These are phyloP conservation scores for Yamadazyma nakazawae DNA, from an alignment of 805 yeast species.

Conservation along the genomic window DNA sequence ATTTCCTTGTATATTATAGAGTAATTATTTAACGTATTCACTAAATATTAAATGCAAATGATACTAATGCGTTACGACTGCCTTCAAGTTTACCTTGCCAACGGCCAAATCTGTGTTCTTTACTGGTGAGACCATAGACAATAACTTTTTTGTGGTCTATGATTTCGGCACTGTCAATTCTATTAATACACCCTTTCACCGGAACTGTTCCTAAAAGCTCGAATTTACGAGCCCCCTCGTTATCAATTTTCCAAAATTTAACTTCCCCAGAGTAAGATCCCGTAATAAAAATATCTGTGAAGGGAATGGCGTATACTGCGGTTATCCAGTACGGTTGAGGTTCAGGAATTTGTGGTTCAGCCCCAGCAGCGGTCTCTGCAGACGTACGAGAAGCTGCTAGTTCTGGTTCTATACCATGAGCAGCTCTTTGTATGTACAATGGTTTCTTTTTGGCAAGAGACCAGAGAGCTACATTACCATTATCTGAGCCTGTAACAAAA, in stretches of 20 bases:
- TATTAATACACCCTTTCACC: slow-evolving; percentile 69
- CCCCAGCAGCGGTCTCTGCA: slow-evolving; percentile 50
- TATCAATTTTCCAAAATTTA: slow-evolving; percentile 70
- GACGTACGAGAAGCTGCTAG: slow-evolving; percentile 40
- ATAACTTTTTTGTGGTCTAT: slow-evolving; percentile 50
- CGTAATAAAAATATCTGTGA: slow-evolving; percentile 73
- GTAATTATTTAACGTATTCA: not conserved
- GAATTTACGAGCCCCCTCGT: slow-evolving; percentile 60
- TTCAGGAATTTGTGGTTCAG: slow-evolving; percentile 55
- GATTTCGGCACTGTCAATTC: slow-evolving; percentile 55
- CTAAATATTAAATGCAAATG: slow-evolving; percentile 31
- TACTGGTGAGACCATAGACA: slow-evolving; percentile 62
- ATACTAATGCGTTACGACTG: slow-evolving; percentile 59
- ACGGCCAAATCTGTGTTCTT: slow-evolving; percentile 87
- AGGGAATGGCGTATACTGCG: slow-evolving; percentile 76
- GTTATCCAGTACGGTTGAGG: slow-evolving; percentile 86
- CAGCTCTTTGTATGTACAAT: slow-evolving; percentile 57
- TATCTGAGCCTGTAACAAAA: slow-evolving; percentile 93
- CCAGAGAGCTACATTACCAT: slow-evolving; percentile 90
- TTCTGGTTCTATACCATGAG: slow-evolving; percentile 69
- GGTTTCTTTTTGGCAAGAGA: slow-evolving; percentile 89
- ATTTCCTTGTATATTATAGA: not conserved
- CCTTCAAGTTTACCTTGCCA: slow-evolving; percentile 66
- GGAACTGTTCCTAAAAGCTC: slow-evolving; percentile 53
- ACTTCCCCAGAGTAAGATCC: slow-evolving; percentile 87